Base-by-base conservation (phyloP, 2,329 filamentous ascomycete genomes). In the Aureobasidium sp. region DNA sequence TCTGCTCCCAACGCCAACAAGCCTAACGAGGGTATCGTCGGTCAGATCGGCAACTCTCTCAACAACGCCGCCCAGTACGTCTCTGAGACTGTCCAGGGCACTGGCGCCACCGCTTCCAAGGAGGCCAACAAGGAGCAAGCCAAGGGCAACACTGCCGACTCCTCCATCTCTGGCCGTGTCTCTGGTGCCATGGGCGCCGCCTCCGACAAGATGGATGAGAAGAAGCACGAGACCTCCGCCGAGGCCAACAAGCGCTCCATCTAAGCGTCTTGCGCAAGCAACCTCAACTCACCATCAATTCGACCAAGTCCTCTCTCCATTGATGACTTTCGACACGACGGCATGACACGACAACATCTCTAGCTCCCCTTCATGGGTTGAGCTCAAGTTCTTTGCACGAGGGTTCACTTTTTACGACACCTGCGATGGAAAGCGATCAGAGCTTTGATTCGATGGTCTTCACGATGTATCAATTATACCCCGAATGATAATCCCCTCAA, bases 51-150 rank as follows among this genome's bases (percentile, higher is more conserved):
- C 57, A 65, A 52, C 60, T 54, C 52, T 15, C 29, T 64, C 66
- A 70, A 74, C 79, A 82, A 86, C 77, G 81, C 81, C 71, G 84
- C 77, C 77, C 87, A 86, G 82, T 87, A 87, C 82, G 84, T 87
- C 76, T 76, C 82, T 67, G 86, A 87, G 80, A 77, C 78, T 69
- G 75, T 85, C 72, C 80, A 86, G 79, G 77, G 85, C 72, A 77
- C 78, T 64, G 72, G 78, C 65, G 77, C 77, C 48, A 53, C 44
- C 17, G 58, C 47, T n/a, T 61, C 58, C 58, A 61, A 61, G 58
- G 47, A 61, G 58, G 48, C 58, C 58, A 61, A 61, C 58, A 52
- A 61, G 58, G 47, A 61, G 49, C 24, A 45, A 4, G 58, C 58
- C 47, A 61, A 61, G 58, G 47, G 58, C 47, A 52, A 52, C 58